Base-by-base conservation (phyloP, 805 yeast genomes). In the Hanseniaspora guilliermondii region DNA sequence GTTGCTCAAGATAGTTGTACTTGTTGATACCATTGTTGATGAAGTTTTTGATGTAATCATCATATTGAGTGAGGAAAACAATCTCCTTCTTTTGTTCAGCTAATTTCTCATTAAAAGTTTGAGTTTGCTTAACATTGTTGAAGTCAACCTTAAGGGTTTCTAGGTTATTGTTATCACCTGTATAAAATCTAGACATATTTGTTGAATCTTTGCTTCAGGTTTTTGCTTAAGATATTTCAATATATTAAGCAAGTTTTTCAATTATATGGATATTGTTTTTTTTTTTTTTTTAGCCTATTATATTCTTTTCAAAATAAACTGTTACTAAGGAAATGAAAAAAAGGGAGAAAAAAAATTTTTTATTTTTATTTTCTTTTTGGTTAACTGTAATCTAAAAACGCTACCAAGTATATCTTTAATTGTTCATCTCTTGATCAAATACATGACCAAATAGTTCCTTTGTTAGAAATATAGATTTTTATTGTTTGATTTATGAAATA, bases 21-120 rank as follows among this genome's bases (percentile, higher is more conserved):
- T 44, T 42, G 30, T 36, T 44, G 16, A 52, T 44, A 9, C 39
- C 30, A 16, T 19, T 37, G 38, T 21, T 30, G 33, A 25, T 35
- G 9, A 44, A 12, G n/a, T 52, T 44, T 21, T 44, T 33, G 38
- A 52, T 44, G 14, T 36, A 36, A 11, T 52, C 55, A 39, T 52
- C 55, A 37, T 44, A 52, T 27, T 42, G 49, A 12, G 48, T 52
- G 9, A 52, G 32, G 4, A 52, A 25, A 0, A 33, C 11, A 16
- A 52, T 44, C n/a, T 37, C 32, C 6, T 24, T 12, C 30, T 52
- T 41, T n/a, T 52, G 55, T 19, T 52, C 25, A 19, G 33, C 40
- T 16, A 52, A 19, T 22, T 52, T 35, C n/a, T 44, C 39, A 7
- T 44, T 35, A 19, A 36, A 52, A 12, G 38, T 47, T 2, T 25